Base-by-base conservation (phyloP, 192 early-diverging fungal genomes). In the Mortierella claussenii region DNA sequence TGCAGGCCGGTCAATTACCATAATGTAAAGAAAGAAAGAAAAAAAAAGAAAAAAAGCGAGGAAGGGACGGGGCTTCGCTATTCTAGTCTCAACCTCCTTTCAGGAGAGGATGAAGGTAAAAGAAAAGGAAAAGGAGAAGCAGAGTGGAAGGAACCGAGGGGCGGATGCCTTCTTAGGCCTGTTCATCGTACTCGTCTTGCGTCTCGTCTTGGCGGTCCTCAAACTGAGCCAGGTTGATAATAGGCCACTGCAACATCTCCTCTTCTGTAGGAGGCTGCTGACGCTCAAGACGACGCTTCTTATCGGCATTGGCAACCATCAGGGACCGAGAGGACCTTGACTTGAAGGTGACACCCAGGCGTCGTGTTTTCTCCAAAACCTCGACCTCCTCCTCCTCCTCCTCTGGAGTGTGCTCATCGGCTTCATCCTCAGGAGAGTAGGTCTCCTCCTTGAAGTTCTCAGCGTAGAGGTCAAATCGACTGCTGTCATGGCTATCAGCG, bases 161-260 rank as follows among this genome's bases (percentile, higher is more conserved):
- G 18, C 40, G 11, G 10, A 27, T 64, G 15, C 8, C 26, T n/a
- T 78, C 91, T 90, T 90, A 97, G 95, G 45, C 87, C 24, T 59
- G 23, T 1, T 64, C 69, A 7, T 74, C 69, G 17, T 53, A 74
- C 26, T 74, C 55, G 33, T 74, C 69, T 21, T 65, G 61, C 30
- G 30, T 24, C 45, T 65, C 69, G 49, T 74, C 69, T 18, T 74
- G 55, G 5, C 69, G 69, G 42, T 64, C 61, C 20, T 59, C 55
- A 20, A 74, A 74, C 42, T 58, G 21, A 21, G 30, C 26, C 15
- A 28, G 33, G 42, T 74, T 74, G 40, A 59, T 37, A 21, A 74
- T 37, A 21, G 69, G 69, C 69, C 69, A 74, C 18, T 45, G 54
- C 37, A 74, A 61, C 69, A 74, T 74, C 49, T 74, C 61, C 31